Evolutionary conservation across 352 stramenopile species (phyloP).

Genomic region (Globisporangium takayamanum): DNA sequence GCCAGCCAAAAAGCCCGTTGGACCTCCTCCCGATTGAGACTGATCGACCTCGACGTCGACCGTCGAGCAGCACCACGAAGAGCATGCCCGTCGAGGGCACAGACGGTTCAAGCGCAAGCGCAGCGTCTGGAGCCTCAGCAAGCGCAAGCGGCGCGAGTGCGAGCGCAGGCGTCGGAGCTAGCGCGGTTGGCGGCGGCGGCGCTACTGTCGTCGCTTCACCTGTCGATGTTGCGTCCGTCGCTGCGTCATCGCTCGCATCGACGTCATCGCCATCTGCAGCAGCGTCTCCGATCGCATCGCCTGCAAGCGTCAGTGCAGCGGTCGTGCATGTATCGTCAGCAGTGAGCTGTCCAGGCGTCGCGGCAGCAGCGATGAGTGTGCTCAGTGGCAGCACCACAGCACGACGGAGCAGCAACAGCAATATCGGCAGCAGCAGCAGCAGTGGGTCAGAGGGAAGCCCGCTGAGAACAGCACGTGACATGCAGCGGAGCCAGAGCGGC

Average conservation of each 20-base stretch:
- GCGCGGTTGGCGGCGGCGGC: constrained; percentile 1
- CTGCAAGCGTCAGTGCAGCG: constrained; percentile 9
- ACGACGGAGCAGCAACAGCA: neutral
- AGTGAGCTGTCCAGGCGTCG: constrained; percentile 11
- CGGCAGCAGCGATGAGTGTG: constrained; percentile 12
- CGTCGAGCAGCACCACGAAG: too few species aligned
- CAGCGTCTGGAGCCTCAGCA: neutral
- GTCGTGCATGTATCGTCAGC: constrained; percentile 2
- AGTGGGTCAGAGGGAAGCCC: constrained; percentile 1
- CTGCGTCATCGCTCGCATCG: constrained; percentile 6
- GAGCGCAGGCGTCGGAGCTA: neutral
- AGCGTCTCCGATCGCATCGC: constrained; percentile 16
- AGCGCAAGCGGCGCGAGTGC: neutral
- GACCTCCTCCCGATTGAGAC: too few species aligned
- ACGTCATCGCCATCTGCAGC: constrained; percentile 5
- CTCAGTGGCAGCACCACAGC: constrained; percentile 1
- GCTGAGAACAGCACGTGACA: neutral
- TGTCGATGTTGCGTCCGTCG: constrained; percentile 3
- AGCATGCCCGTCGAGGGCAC: too few species aligned
- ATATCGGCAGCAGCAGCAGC: constrained; percentile 1
- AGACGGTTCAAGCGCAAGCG: neutral
- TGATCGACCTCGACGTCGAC: too few species aligned
- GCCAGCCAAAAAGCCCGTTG: too few species aligned
- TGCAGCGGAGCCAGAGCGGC: neutral
- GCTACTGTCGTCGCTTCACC: constrained; percentile 7